Evolutionary conservation across 2,329 filamentous ascomycete species (phyloP), one percentile per base, ranked within the genome.

Genomic region (Thielaviopsis populi): DNA sequence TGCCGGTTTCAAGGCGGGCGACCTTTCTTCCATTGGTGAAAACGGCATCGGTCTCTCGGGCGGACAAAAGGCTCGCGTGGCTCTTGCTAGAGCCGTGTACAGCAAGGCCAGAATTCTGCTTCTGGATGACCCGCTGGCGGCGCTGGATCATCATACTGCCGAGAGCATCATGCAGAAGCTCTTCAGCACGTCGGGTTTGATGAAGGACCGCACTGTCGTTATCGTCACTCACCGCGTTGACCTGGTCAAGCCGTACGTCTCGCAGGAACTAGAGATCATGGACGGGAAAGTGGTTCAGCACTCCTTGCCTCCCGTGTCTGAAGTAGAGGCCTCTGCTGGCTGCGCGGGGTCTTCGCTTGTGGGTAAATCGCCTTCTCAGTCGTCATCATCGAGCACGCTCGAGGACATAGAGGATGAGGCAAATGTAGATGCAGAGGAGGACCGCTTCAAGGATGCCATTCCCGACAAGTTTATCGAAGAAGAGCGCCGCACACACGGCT

Each of bases 161-260:
- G 81, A 73, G 71, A 80, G 70, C 69, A 89, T 76, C 72, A 69
- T 96, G 79, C 81, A 74, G 67, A 82, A 76, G 72, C 77, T 90
- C 61, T 78, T 80, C 22, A 80, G 81, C 0, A 76, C 85, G 0
- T 58, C 65, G 13, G 27, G 43, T n/a, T 80, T 87, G 0, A 75
- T 80, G 10, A 80, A 83, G 63, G 80, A 77, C 6, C 80, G 88
- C 5, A 88, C 87, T 0, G 85, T 89, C 0, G 81, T 94, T n/a
- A 82, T 91, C 50, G 88, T 92, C 59, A 91, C 89, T 0, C 87
- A 91, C 71, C 80, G 85, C 43, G 85, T 91, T n/a, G 86, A 91
- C 66, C 75, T 96, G 10, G 88, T 90, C 66, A 80, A 83, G 22
- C 78, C 81, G n/a, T 77, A 91, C 53, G 88, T 90, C 1, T 77